Conservation (phyloP, 2,329 filamentous ascomycete genomes). For the Reticulascus tulasneorum region DNA sequence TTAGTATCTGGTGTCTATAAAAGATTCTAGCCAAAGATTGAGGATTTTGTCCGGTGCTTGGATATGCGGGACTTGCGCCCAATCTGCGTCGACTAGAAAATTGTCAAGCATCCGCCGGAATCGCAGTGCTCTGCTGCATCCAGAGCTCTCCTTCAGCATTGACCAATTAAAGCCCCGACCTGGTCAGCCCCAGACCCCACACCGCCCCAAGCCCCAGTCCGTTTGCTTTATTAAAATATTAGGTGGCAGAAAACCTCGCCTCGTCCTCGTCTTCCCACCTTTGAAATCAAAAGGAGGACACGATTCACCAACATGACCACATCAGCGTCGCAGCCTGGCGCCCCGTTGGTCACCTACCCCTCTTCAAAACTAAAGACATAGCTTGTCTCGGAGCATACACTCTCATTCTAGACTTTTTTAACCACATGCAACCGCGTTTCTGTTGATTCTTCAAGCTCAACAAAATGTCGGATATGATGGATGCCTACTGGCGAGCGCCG, state of each 20-base stretch:
- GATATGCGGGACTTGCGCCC: too few species aligned
- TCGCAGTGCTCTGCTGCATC: too few species aligned
- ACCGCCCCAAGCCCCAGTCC: too few species aligned
- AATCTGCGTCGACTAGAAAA: too few species aligned
- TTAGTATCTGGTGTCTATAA: neutral
- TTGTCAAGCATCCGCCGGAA: too few species aligned
- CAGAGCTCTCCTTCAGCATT: too few species aligned
- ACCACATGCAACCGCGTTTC: constrained; percentile 5
- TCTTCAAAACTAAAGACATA: constrained; percentile 9
- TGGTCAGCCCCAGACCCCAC: too few species aligned
- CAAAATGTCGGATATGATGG: constrained; percentile 17
- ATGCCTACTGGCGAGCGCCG: constrained; percentile 36
- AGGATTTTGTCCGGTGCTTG: neutral
- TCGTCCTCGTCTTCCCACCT: constrained; percentile 9
- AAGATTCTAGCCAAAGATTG: neutral
- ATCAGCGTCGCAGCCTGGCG: constrained; percentile 14
- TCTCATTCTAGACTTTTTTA: constrained; percentile 3
- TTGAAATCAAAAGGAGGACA: constrained; percentile 11
- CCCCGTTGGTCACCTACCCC: constrained; percentile 8
- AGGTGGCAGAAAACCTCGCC: constrained; percentile 12
- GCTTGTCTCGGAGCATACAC: neutral
- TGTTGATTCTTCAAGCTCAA: constrained; percentile 2
- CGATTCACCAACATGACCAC: constrained; percentile 14
- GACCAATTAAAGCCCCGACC: too few species aligned
- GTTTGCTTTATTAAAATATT: too few species aligned